Evolutionary conservation across 805 yeast genomes (phyloP).

Genomic region (Wilhelminamyces savonicus): DNA sequence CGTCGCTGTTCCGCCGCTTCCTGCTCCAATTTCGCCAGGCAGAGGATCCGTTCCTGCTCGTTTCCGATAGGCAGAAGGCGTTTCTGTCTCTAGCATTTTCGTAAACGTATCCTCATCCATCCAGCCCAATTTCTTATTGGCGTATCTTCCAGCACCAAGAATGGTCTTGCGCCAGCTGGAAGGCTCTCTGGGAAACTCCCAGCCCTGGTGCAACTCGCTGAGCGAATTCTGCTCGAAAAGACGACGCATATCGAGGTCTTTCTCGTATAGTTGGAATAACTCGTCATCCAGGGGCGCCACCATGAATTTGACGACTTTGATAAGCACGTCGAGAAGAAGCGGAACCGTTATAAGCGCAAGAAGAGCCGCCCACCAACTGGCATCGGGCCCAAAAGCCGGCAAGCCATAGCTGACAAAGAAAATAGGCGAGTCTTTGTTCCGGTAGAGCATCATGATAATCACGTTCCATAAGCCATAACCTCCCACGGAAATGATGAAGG

Average conservation of each 20-base stretch:
- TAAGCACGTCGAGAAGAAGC: constrained; percentile 56
- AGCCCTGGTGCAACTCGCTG: constrained; percentile 69
- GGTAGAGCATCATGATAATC: constrained; percentile 65
- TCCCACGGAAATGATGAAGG: constrained; percentile 63
- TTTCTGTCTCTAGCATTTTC: too few relatives aligned
- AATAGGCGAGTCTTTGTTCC: constrained; percentile 44
- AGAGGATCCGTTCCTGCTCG: constrained; percentile 43
- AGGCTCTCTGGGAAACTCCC: constrained; percentile 57
- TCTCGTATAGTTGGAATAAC: constrained; percentile 70
- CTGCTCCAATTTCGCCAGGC: constrained; percentile 47
- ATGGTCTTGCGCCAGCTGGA: constrained; percentile 15
- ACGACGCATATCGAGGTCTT: constrained; percentile 57
- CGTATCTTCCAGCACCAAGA: neutral
- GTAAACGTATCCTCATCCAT: too few relatives aligned
- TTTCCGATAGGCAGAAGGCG: constrained; percentile 37
- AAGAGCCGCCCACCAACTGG: constrained; percentile 82
- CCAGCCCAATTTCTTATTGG: neutral
- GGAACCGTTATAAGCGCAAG: constrained; percentile 54
- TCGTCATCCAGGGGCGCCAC: constrained; percentile 71
- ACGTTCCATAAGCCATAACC: constrained; percentile 89
- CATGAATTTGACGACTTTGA: constrained; percentile 50
- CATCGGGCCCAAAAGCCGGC: constrained; percentile 69
- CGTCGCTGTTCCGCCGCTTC: constrained; percentile 27
- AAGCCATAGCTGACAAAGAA: constrained; percentile 71
- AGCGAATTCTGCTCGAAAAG: constrained; percentile 69